Base-by-base conservation (phyloP, 345 rosid species). In the Melaleuca alternifolia region DNA sequence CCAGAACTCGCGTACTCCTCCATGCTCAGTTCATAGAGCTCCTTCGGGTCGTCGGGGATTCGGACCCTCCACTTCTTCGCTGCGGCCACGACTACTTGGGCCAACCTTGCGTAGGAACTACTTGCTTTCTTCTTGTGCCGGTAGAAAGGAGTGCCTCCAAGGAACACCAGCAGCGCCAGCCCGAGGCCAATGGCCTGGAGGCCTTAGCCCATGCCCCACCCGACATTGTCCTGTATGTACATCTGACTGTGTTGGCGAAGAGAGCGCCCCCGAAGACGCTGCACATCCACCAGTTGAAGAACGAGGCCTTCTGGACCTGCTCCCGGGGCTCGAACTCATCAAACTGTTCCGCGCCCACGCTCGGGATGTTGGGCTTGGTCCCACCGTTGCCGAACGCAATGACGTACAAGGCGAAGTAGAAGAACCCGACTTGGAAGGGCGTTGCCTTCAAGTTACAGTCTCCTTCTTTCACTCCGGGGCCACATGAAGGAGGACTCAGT, bases 231-330 rank as follows among this genome's bases (percentile, higher is more conserved):
- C 82, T 93, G 96, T 16, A 93, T 83, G 87, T 93, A 94, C 54
- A 94, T 85, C 87, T 82, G 87, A 93, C 87, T 12, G 92, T 93
- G 88, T 90, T 93, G 8, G 96, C 90, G 54, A 94, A 90, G 23
- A 94, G 91, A 14, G 93, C 86, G 18, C 95, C 95, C 15, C 91
- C 87, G 91, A 93, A 93, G 59, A 93, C 90, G 89, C 92, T 91
- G 57, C 92, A 91, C 93, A 93, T 89, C 96, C 97, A 93, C 95
- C 97, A 93, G 82, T 94, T 94, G 81, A 94, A 94, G 90, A 93
- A 94, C 3, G 97, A 93, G 44, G 91, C 86, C 91, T 94, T 94
- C 12, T 92, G 94, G n/a, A 14, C 20, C 91, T 87, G 88, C 86
- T 94, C 97, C 61, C 84, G 93, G 0, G 94, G 96, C 84, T 93